Evolutionary conservation across 805 yeast genomes (phyloP).

Genomic region (Wickerhamiella cacticola): DNA sequence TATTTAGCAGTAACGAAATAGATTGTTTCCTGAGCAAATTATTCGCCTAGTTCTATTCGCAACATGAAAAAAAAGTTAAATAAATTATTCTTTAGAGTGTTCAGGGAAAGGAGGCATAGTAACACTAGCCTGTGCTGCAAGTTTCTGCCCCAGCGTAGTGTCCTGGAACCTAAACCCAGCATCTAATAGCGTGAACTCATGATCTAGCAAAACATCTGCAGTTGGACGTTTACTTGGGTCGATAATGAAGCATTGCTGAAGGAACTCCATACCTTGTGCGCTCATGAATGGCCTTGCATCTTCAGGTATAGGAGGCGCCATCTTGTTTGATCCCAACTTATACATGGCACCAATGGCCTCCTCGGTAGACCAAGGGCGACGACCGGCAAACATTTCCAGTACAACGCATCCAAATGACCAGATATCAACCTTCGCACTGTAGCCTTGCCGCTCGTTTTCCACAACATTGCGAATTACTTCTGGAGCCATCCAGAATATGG

Average conservation of each 20-base stretch:
- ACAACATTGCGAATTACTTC: constrained; percentile 84
- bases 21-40: too few species aligned
- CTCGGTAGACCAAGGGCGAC: constrained; percentile 93
- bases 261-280: constrained; percentile 51
- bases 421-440: constrained; percentile 93
- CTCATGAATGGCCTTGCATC: constrained; percentile 60
- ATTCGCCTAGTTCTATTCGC: too few species aligned
- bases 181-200: constrained; percentile 16
- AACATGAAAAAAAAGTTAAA: not conserved
- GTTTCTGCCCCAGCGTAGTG: constrained; percentile 19
- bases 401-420: constrained; percentile 99
- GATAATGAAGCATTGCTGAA: constrained; percentile 60
- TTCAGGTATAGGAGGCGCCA: constrained; percentile 95
- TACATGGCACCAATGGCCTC: constrained; percentile 93
- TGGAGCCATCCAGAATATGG: constrained; percentile 99
- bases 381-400: constrained; percentile 93
- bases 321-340: constrained; percentile 68
- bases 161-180: constrained; percentile 17
- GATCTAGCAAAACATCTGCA: constrained; percentile 34
- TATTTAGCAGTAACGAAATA: too few species aligned
- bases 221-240: constrained; percentile 86
- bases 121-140: constrained; percentile 3
- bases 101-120: not conserved
- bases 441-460: constrained; percentile 69
- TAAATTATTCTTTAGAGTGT: not conserved